phyloP scores from a whole-genome alignment of 1,139 yeast species.

The Candida sanyaensis region DNA sequence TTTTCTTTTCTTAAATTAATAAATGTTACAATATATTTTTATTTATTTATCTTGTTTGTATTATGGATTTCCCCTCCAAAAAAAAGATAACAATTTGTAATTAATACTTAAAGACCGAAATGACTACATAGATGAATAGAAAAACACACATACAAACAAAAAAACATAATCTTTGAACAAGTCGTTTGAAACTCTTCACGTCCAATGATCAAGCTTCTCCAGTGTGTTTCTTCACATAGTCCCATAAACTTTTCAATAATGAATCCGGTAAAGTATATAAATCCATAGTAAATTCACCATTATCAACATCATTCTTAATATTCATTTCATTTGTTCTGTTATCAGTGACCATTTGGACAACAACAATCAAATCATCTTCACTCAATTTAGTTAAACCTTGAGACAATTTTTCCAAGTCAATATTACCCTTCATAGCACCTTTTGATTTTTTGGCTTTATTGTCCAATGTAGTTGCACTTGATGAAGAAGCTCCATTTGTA shows the following conservation, averaged over 20 bases:
- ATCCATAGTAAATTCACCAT: conserved; percentile 97
- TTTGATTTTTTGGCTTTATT: conserved; percentile 68
- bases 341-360: conserved; percentile 97
- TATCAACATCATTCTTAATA: conserved; percentile 92
- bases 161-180: background rate
- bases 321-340: conserved; percentile 95
- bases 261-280: conserved; percentile 92
- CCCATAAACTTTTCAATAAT: conserved; percentile 90
- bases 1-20: background rate
- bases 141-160: background rate
- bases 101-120: background rate
- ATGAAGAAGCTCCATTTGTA: conserved; percentile 21
- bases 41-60: background rate
- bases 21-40: conserved; percentile 4
- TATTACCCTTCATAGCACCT: conserved; percentile 62
- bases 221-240: conserved; percentile 75
- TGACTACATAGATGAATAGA: background rate
- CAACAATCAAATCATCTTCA: conserved; percentile 92
- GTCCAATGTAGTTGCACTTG: conserved; percentile 15
- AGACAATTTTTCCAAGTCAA: conserved; percentile 89
- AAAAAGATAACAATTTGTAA: background rate
- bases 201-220: conserved; percentile 30
- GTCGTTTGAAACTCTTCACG: too few species aligned
- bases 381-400: conserved; percentile 83
- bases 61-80: background rate